A percentile compares a stretch with the other conserved stretches of the same genome.
phyloP scores from a whole-genome alignment of 1,284 basidiomycete species.

The Puccinia novopanici region DNA sequence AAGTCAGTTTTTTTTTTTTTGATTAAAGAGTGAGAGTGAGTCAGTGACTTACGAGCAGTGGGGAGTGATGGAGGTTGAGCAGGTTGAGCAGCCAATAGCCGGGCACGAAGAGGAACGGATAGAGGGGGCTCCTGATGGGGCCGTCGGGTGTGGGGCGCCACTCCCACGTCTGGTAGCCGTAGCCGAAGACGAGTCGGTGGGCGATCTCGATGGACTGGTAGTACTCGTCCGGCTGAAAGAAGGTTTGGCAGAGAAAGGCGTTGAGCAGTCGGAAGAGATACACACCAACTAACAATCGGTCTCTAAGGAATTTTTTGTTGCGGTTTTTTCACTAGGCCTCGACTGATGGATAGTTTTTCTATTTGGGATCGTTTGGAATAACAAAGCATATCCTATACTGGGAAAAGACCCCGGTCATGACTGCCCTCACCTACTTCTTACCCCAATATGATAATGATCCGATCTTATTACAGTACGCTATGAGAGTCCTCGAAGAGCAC shows the following conservation, averaged over 20 bases:
- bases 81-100: constrained; percentile 72
- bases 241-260: constrained; percentile 74
- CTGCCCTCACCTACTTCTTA: constrained; percentile 58
- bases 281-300: constrained; percentile 54
- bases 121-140: constrained; percentile 62
- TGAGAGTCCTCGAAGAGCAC: constrained; percentile 90
- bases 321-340: background rate
- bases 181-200: constrained; percentile 82
- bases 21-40: background rate
- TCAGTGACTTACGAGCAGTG: constrained; percentile 64
- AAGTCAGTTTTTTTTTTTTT: constrained; percentile 62
- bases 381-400: constrained; percentile 47
- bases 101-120: constrained; percentile 69
- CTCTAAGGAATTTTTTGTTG: background rate
- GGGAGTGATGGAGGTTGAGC: constrained; percentile 63
- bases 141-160: constrained; percentile 74
- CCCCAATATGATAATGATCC: constrained; percentile 80
- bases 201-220: constrained; percentile 94
- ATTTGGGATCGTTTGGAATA: background rate
- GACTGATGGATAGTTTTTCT: background rate
- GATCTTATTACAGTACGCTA: constrained; percentile 89
- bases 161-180: constrained; percentile 93
- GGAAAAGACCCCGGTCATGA: constrained; percentile 50
- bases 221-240: constrained; percentile 98
- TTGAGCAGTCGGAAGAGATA: constrained; percentile 60